Evolutionary conservation across 225 moss, liverwort and hornwort genomes (phyloP).

Genomic region (Physcomitrium patens): DNA sequence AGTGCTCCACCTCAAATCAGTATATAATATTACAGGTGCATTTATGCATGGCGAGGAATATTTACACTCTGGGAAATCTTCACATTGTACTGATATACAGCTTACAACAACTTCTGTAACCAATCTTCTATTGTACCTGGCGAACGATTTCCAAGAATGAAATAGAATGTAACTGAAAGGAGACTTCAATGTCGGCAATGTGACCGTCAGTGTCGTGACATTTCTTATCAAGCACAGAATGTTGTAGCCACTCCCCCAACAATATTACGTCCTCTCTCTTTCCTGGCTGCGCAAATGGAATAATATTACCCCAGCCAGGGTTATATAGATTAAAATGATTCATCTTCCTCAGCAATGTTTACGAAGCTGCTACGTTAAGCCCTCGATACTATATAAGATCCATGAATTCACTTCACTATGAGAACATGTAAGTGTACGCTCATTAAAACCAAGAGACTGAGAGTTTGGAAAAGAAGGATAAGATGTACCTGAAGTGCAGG

Average conservation of each 20-base stretch:
- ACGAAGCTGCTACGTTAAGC: too few species aligned
- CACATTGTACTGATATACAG: not conserved
- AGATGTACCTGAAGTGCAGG: slow-evolving; percentile 86
- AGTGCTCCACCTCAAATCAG: slow-evolving; percentile 4
- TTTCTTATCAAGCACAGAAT: slow-evolving; percentile 76
- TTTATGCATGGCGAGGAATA: not conserved
- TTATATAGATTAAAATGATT: too few species aligned
- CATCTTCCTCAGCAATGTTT: too few species aligned
- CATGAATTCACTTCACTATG: slow-evolving; percentile 8
- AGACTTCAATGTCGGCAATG: slow-evolving; percentile 74
- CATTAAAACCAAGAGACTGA: not conserved
- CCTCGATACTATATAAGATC: not conserved
- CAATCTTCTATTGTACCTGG: slow-evolving; percentile 56
- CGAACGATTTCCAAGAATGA: slow-evolving; percentile 92
- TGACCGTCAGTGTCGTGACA: slow-evolving; percentile 80
- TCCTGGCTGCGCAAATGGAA: slow-evolving; percentile 70
- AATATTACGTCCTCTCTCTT: slow-evolving; percentile 95
- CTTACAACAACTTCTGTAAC: not conserved
- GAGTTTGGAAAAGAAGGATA: slow-evolving; percentile 12
- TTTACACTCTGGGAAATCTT: not conserved
- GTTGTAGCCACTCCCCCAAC: slow-evolving; percentile 92
- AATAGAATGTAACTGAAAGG: slow-evolving; percentile 82
- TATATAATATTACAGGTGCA: not conserved
- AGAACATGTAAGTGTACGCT: not conserved
- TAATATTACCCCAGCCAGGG: slow-evolving; percentile 10